Evolutionary conservation across 2,329 filamentous ascomycete genomes (phyloP), one percentile per base, ranked within the genome.

Genomic region (Aspergillus hortae): DNA sequence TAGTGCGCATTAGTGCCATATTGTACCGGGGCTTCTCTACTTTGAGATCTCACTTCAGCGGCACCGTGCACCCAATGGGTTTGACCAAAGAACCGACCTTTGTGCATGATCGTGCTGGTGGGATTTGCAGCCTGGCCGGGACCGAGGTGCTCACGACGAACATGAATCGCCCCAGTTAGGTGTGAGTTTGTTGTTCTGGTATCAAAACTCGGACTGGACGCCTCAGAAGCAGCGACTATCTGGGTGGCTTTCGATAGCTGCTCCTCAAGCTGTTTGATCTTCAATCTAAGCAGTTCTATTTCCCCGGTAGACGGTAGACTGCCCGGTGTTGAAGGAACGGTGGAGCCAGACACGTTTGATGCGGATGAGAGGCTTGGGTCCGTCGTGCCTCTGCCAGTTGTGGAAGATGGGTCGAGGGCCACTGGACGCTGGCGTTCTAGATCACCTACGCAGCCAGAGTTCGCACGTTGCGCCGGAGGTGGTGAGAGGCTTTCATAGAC

Each of bases 21-120:
- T 30, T 11, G 27, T 9, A 30, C 27, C 9, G 6, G 3, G 27
- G 6, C 27, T 30, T 30, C 7, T 30, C 27, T 30, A 19, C 9
- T 30, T 6, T 2, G 27, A 27, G n/a, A 23, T 40, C 74, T 62
- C 59, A 82, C 79, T 42, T 80, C 56, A 0, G 69, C 58, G 10
- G 79, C 63, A 2, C 71, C 72, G 53, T 78, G 80, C n/a, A 82
- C 73, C 78, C 79, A 81, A 58, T 82, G 79, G 47, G 76, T 80
- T 48, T 78, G 74, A 0, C 82, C 82, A 58, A 83, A 81, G 1
- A 84, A 61, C 0, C 81, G 74, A 0, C 76, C 78, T 59, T 85
- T 86, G 55, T 67, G 79, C 17, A 75, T 71, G 7, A 81, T 66
- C n/a, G 73, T 74, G 6, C 75, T 74, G 1, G 66, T 67, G 0